These are phyloP conservation scores for Phylloporus sp. DNA, from an alignment of 768 basidiomycete genomes.

Conservation along the genomic window DNA sequence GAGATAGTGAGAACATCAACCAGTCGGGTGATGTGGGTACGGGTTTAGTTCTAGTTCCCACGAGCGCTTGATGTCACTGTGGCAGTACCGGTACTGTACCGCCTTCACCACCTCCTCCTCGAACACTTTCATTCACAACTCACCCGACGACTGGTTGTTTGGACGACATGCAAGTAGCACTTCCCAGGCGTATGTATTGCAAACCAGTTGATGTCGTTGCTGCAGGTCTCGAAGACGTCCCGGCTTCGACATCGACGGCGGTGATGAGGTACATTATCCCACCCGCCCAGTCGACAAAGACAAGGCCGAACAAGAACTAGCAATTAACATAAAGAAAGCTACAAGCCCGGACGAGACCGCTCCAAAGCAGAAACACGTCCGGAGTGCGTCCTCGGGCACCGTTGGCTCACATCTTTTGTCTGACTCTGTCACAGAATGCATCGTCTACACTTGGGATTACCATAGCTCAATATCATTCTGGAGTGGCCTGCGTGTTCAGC, in stretches of 20 bases:
- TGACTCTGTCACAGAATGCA: conserved; percentile 64
- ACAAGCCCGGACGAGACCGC: conserved; percentile 93
- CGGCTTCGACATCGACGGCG: conserved; percentile 61
- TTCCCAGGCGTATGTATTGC: background rate
- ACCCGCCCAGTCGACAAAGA: conserved; percentile 98
- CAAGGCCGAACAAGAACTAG: conserved; percentile 92
- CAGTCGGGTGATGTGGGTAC: background rate
- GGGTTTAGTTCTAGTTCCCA: conserved; percentile 15
- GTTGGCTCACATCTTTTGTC: conserved; percentile 6
- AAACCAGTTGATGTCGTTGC: conserved; percentile 7
- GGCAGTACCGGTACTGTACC: conserved; percentile 8
- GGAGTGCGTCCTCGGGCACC: conserved; percentile 60
- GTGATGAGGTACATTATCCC: conserved; percentile 84
- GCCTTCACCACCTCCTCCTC: background rate
- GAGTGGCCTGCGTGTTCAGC: conserved; percentile 94
- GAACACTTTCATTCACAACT: conserved; percentile 2
- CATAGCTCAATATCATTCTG: conserved; percentile 97
- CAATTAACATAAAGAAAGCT: conserved; percentile 96
- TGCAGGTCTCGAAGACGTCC: conserved; percentile 34
- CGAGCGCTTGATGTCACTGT: conserved; percentile 2
- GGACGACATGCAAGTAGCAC: conserved; percentile 25
- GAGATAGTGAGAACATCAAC: conserved; percentile 19
- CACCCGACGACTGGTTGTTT: conserved; percentile 1
- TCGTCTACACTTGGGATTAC: conserved; percentile 99
- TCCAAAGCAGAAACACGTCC: conserved; percentile 98